A percentile compares a stretch with the other conserved stretches of the same genome.
These are phyloP conservation scores for Tinospora cordifolia DNA, from an alignment of 164 flowering plant species.

Conservation along the genomic window DNA sequence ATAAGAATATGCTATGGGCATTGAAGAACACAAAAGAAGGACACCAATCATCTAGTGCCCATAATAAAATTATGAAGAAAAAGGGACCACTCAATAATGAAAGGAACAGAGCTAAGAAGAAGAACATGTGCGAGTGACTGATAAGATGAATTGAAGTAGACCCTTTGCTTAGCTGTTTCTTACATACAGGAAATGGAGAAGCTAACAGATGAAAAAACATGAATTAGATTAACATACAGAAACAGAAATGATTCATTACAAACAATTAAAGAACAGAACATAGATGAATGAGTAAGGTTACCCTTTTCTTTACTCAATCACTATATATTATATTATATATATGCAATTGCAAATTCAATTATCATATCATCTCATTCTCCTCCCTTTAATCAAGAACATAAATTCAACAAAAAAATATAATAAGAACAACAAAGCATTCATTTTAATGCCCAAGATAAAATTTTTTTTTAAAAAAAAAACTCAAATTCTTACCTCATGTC, in stretches of 20 bases:
- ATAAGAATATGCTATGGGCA: neutral
- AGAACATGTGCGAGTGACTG: neutral
- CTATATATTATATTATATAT: no score
- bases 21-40: neutral
- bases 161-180: neutral
- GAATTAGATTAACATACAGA: constrained; percentile 9
- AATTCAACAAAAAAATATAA: neutral
- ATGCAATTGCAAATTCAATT: constrained; percentile 30
- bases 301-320: constrained; percentile 10
- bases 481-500: constrained; percentile 10
- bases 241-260: constrained; percentile 20
- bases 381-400: constrained; percentile 10
- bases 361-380: constrained; percentile 5
- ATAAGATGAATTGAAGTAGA: neutral
- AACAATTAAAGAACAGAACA: constrained; percentile 7
- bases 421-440: constrained; percentile 6
- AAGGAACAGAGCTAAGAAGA: neutral
- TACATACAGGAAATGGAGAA: constrained; percentile 11
- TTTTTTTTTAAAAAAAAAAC: no score
- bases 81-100: constrained; percentile 2
- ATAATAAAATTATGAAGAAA: neutral
- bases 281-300: constrained; percentile 13
- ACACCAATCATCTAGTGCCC: neutral
- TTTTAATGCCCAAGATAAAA: neutral
- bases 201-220: constrained; percentile 1